These are phyloP conservation scores for Tricholoma saponaceum DNA, from an alignment of 768 basidiomycete species.

Conservation along the genomic window DNA sequence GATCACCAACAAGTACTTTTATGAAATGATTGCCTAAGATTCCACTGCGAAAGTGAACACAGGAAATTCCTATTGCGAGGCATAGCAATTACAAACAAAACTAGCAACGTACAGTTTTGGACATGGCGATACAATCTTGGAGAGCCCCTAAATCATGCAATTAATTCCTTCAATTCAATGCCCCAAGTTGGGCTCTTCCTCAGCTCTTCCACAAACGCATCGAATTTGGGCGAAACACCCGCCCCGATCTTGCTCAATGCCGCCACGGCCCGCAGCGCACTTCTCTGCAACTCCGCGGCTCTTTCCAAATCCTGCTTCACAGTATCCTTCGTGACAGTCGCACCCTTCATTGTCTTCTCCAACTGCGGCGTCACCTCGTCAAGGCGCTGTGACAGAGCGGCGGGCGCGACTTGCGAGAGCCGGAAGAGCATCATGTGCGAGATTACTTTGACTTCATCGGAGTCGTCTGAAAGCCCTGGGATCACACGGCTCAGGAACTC, in stretches of 20 bases:
- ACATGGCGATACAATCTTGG: not conserved
- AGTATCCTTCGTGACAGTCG: constrained; percentile 87
- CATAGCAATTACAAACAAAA: no score
- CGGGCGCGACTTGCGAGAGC: constrained; percentile 81
- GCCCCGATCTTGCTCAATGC: constrained; percentile 75
- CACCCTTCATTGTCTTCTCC: constrained; percentile 87
- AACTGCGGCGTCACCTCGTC: constrained; percentile 82
- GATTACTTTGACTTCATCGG: constrained; percentile 96
- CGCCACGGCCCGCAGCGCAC: constrained; percentile 82
- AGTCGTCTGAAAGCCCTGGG: constrained; percentile 80
- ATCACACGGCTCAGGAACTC: constrained; percentile 81
- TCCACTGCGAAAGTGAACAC: no score
- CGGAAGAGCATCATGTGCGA: constrained; percentile 95
- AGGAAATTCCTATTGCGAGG: no score
- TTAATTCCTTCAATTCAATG: constrained; percentile 62
- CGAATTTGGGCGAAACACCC: constrained; percentile 70
- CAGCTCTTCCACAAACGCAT: constrained; percentile 71
- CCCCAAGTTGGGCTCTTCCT: constrained; percentile 67
- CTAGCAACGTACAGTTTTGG: no score
- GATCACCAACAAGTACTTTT: no score
- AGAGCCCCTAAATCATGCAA: not conserved
- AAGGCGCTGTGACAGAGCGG: constrained; percentile 76
- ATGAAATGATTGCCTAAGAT: no score
- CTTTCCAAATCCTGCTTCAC: constrained; percentile 92
- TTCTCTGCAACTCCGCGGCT: constrained; percentile 86